These are phyloP conservation scores for Xylaria castorea DNA, from an alignment of 495 filamentous ascomycete genomes.

Conservation along the genomic window DNA sequence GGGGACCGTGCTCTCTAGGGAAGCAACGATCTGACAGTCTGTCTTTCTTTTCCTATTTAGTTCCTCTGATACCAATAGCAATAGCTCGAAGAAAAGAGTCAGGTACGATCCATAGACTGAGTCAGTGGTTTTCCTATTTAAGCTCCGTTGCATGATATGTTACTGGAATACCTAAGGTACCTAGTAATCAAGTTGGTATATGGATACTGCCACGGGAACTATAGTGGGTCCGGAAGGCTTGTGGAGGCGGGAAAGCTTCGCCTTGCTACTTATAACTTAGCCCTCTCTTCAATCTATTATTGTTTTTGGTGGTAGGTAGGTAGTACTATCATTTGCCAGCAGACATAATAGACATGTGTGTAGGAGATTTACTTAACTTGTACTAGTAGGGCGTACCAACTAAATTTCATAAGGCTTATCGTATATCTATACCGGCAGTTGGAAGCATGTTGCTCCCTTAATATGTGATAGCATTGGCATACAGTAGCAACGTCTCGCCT, in stretches of 20 bases:
- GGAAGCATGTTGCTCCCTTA: not conserved
- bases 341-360: not conserved
- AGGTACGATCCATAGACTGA: not conserved
- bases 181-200: not conserved
- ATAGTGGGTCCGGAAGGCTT: not conserved
- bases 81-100: not conserved
- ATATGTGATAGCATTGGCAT: not conserved
- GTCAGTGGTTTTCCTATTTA: slow-evolving; percentile 1
- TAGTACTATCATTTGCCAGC: not conserved
- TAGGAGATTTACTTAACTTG: not conserved
- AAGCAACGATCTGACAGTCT: not conserved
- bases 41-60: not conserved
- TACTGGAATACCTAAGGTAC: not conserved
- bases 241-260: not conserved
- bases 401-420: not conserved
- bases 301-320: no score
- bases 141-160: not conserved
- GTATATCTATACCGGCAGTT: not conserved
- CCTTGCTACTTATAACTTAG: no score
- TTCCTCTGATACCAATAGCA: not conserved
- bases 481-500: not conserved
- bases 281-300: no score
- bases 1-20: not conserved
- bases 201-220: not conserved
- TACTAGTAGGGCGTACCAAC: not conserved